phyloP scores from a whole-genome alignment of 192 early-diverging fungal species.

The Linnemannia schmuckeri region DNA sequence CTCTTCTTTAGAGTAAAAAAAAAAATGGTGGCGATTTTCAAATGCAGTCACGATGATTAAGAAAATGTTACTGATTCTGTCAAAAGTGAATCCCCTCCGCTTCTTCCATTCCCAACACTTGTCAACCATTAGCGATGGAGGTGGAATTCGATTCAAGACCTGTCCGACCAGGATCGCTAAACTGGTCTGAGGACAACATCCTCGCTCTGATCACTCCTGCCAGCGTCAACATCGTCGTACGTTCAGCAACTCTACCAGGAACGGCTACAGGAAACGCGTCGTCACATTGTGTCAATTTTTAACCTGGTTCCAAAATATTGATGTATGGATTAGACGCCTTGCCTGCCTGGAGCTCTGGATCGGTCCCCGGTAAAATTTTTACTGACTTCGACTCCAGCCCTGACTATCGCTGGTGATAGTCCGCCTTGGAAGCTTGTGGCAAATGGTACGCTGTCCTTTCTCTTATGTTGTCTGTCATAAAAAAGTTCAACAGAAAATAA shows the following conservation, averaged over 20 bases:
- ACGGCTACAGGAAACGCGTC: background rate
- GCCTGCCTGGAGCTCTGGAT: conserved; percentile 5
- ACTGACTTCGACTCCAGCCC: conserved; percentile 15
- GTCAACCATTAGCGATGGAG: conserved; percentile 20
- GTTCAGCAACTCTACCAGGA: background rate
- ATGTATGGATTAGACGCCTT: conserved; percentile 16
- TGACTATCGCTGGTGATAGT: conserved; percentile 1
- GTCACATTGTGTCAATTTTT: background rate
- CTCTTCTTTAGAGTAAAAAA: too few species aligned
- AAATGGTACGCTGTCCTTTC: conserved; percentile 5
- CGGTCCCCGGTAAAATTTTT: conserved; percentile 9
- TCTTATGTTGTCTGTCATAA: background rate
- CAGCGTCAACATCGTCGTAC: conserved; percentile 43
- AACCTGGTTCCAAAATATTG: background rate
- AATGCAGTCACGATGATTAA: background rate
- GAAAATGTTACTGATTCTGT: background rate
- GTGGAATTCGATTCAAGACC: conserved; percentile 46
- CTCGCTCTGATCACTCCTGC: conserved; percentile 35
- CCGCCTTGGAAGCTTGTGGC: conserved; percentile 26
- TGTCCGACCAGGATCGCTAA: conserved; percentile 31
- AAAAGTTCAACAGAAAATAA: background rate
- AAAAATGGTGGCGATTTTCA: background rate
- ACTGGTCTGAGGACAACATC: conserved; percentile 56
- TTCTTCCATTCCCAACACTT: too few species aligned
- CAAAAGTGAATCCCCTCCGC: background rate